A percentile compares a stretch with the other conserved stretches of the same genome.
Evolutionary conservation across 192 early-diverging fungal species (phyloP).

Genomic region (Gamsiella multidivaricata): DNA sequence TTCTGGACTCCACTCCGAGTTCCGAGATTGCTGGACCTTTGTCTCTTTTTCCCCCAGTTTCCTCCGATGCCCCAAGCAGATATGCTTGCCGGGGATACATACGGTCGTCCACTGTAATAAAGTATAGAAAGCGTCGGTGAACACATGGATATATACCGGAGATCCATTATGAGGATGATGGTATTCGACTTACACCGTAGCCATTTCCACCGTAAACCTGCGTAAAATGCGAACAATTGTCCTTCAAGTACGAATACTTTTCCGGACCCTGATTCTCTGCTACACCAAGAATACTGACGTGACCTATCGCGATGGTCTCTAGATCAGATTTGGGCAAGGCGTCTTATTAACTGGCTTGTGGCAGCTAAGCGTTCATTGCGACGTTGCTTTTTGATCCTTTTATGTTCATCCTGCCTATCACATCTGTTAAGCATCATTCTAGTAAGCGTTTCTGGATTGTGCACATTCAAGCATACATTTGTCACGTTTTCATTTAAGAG

Average conservation of each 20-base stretch:
- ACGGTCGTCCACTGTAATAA: not conserved
- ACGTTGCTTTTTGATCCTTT: too few species aligned
- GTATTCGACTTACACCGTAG: not conserved
- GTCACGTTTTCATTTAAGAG: too few species aligned
- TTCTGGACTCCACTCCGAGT: slow-evolving; percentile 2
- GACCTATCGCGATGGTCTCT: not conserved
- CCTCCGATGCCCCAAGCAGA: not conserved
- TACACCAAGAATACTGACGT: not conserved
- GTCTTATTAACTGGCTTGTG: too few species aligned
- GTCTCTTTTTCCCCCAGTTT: not conserved
- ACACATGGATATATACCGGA: not conserved
- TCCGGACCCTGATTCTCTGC: not conserved
- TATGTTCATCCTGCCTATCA: too few species aligned
- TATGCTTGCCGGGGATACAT: not conserved
- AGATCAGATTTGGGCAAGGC: too few species aligned
- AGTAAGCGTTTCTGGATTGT: too few species aligned
- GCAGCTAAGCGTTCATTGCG: too few species aligned
- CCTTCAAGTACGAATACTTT: not conserved
- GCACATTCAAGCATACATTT: too few species aligned
- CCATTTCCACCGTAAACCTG: not conserved
- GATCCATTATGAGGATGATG: not conserved
- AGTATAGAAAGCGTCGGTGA: not conserved
- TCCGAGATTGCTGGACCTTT: not conserved
- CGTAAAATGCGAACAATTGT: not conserved
- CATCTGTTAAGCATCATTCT: too few species aligned